These are phyloP conservation scores for Coemansia linderi DNA, from an alignment of 371 early-diverging fungal genomes.

Conservation along the genomic window DNA sequence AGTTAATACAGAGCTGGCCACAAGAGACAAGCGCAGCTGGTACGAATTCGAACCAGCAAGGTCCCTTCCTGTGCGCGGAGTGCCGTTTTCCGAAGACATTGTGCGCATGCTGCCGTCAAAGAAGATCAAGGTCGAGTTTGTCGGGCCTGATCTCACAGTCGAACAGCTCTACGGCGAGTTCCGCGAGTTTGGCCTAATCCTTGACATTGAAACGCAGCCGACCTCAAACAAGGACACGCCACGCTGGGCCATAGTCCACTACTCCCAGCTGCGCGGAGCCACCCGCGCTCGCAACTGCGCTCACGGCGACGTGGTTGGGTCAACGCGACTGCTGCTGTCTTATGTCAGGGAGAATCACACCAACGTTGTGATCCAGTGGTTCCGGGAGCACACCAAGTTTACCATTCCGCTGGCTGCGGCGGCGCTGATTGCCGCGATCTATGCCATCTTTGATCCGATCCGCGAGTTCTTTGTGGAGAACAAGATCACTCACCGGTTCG, in stretches of 20 bases:
- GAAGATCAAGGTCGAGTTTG: slow-evolving; percentile 71
- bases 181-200: slow-evolving; percentile 79
- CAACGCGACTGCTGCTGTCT: slow-evolving; percentile 65
- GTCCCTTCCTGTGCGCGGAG: slow-evolving; percentile 71
- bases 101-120: slow-evolving; percentile 70
- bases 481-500: slow-evolving; percentile 78
- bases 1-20: slow-evolving; percentile 47
- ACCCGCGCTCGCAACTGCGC: slow-evolving; percentile 89
- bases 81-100: slow-evolving; percentile 89
- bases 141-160: slow-evolving; percentile 66
- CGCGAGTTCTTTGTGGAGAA: slow-evolving; percentile 84
- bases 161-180: slow-evolving; percentile 76
- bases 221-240: slow-evolving; percentile 71
- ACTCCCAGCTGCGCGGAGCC: slow-evolving; percentile 72
- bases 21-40: slow-evolving; percentile 58
- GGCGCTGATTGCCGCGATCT: slow-evolving; percentile 73
- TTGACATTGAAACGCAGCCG: slow-evolving; percentile 71
- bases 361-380: slow-evolving; percentile 70
- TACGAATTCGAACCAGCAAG: slow-evolving; percentile 66
- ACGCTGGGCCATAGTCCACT: slow-evolving; percentile 77
- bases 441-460: slow-evolving; percentile 88
- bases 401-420: slow-evolving; percentile 76
- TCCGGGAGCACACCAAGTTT: slow-evolving; percentile 70
- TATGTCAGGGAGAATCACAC: slow-evolving; percentile 70
- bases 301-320: slow-evolving; percentile 71